Base-by-base conservation (phyloP, 225 moss, liverwort and hornwort genomes). In the Marchantia paleacea region DNA sequence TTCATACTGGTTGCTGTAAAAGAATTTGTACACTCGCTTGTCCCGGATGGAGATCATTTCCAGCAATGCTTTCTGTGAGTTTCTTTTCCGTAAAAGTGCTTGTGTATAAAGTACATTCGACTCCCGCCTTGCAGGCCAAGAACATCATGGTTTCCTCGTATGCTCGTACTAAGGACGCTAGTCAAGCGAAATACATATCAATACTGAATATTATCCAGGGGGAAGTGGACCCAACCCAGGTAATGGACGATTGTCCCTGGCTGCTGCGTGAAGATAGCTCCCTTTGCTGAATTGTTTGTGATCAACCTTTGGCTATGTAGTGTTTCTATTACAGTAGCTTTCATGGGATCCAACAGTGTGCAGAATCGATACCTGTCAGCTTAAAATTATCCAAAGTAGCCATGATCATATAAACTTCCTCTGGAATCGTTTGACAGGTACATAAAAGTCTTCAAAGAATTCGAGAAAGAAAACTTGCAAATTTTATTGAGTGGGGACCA, bases 121-220 rank as follows among this genome's bases (percentile, higher is more conserved):
- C 39, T 39, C 39, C 8, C 12, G 5, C 30, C 10, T 20, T 24
- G 28, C 91, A 99, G 97, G 97, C 97, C 60, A 99, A 99, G 52
- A 99, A 99, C 75, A 99, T 99, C 51, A 99, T 99, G 97, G 97
- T 99, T 76, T 99, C 97, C 31, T 99, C 97, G 39, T 99, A 99
- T 81, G 97, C 97, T 79, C 91, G 97, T 68, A 99, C 97, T 7
- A 99, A 95, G 79, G 95, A 99, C 81, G 97, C 97, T 76, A 99
- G 97, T 83, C 97, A 99, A 87, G 97, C 97, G 47, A 95, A 99
- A 82, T 99, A 99, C 75, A 99, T 99, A 52, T 95, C 97, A 65
- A 99, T 99, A 55, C 76, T 99, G 72, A 99, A 99, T 81, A 99
- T 99, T 64, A 99, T 99, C 83, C 97, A 99, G 89, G 97, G 97